Evolutionary conservation across 1,284 basidiomycete species (phyloP), one percentile per base, ranked within the genome.

Genomic region (Sporisorium sorghi): DNA sequence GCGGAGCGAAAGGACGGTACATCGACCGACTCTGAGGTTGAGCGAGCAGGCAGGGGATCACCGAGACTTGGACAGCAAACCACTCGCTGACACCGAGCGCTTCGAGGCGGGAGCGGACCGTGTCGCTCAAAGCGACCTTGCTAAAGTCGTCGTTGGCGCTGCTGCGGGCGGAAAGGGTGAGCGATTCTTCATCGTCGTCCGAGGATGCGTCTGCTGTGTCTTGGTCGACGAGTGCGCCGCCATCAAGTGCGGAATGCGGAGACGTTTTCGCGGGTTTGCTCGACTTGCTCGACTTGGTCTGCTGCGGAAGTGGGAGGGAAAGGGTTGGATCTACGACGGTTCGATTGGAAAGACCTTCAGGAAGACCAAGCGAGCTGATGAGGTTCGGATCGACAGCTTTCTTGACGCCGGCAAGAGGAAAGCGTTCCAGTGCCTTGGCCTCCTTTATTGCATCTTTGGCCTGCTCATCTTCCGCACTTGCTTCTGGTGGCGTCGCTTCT

Each of bases 31-130:
- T 66, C 32, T 61, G 59, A 2, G 82, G 77, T n/a, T 70, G 76
- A 15, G 87, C 86, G 19, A 94, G 87, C 4, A 97, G 86, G 74
- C 92, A 90, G 0, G 93, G 93, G 1, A 96, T 86, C 9, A 94
- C 88, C 15, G 88, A 88, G 0, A 92, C 93, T 86, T 96, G 94
- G 10, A 96, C 93, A 2, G 78, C 82, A 30, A 84, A 84, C 82
- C 82, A 83, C n/a, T 79, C 73, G 37, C 59, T 60, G 37, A 83
- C 70, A 3, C 82, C 83, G 15, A 83, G 73, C 1, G 60, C 53
- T 33, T 73, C 65, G 14, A 80, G 65, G 15, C 73, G 73, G 12
- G 53, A 61, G n/a, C 72, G 74, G 15, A 78, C 71, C 1, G 57
- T 56, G 12, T 68, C 58, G 53, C 76, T 76, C 21, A 78, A 23